phyloP scores from a whole-genome alignment of 1,284 basidiomycete species.

The Cutaneotrichosporon sp. region DNA sequence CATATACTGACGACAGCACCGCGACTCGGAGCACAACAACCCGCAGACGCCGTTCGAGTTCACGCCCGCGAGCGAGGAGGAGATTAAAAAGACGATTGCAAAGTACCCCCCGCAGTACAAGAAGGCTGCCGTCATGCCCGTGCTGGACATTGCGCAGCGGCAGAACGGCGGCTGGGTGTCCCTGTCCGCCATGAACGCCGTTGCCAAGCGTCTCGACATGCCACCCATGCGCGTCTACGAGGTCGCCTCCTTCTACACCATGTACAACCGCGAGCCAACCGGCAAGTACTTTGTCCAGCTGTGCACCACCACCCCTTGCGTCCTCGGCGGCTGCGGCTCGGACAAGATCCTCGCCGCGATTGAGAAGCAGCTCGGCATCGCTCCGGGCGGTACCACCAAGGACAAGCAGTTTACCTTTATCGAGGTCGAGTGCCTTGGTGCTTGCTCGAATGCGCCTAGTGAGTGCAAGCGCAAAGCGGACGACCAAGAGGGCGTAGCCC shows the following conservation, averaged over 20 bases:
- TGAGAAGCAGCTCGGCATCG: slow-evolving; percentile 73
- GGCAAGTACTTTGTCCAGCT: slow-evolving; percentile 94
- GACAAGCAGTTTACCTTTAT: slow-evolving; percentile 97
- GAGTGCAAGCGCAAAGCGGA: no score
- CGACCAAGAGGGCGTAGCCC: no score
- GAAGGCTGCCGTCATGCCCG: slow-evolving; percentile 93
- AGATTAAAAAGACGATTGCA: slow-evolving; percentile 81
- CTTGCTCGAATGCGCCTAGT: slow-evolving; percentile 96
- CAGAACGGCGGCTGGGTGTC: slow-evolving; percentile 99
- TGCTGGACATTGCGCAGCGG: slow-evolving; percentile 91
- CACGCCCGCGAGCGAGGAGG: slow-evolving; percentile 70
- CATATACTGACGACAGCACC: no score
- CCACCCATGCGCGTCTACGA: slow-evolving; percentile 99
- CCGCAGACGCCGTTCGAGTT: slow-evolving; percentile 90
- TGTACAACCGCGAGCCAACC: slow-evolving; percentile 97
- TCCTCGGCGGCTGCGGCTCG: slow-evolving; percentile 79
- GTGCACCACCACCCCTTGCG: slow-evolving; percentile 98
- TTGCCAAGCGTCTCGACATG: slow-evolving; percentile 87
- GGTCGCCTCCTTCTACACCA: slow-evolving; percentile 98
- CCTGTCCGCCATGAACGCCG: slow-evolving; percentile 97
- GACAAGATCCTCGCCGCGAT: slow-evolving; percentile 83
- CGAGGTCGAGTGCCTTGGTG: slow-evolving; percentile 97
- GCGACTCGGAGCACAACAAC: slow-evolving; percentile 90
- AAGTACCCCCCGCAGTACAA: slow-evolving; percentile 96
- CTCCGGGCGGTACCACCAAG: slow-evolving; percentile 83